phyloP scores from a whole-genome alignment of 768 basidiomycete genomes.

The Lepiota venenata region DNA sequence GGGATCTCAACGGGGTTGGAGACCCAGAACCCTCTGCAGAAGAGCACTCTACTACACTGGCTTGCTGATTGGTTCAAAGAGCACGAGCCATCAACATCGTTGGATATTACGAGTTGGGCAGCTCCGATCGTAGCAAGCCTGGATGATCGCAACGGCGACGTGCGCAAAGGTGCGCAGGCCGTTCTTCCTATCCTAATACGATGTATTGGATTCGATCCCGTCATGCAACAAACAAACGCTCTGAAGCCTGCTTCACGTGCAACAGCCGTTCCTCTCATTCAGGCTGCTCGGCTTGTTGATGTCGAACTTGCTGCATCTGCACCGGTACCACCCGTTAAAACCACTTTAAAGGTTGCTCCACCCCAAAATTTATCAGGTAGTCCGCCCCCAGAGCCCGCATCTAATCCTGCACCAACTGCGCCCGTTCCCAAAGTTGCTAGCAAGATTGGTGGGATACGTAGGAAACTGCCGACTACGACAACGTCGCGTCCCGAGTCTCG shows the following conservation, averaged over 20 bases:
- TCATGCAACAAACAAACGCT: slow-evolving; percentile 81
- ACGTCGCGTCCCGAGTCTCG: slow-evolving; percentile 50
- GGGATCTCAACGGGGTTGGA: slow-evolving; percentile 82
- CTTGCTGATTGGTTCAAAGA: slow-evolving; percentile 75
- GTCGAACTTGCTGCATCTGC: slow-evolving; percentile 24
- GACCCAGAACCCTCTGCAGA: slow-evolving; percentile 82
- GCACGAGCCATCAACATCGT: slow-evolving; percentile 44
- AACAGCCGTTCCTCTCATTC: slow-evolving; percentile 83
- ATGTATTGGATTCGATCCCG: slow-evolving; percentile 75
- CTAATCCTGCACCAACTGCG: neutral
- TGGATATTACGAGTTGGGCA: slow-evolving; percentile 74
- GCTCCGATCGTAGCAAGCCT: slow-evolving; percentile 67
- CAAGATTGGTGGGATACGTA: slow-evolving; percentile 65
- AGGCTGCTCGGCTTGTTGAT: slow-evolving; percentile 66
- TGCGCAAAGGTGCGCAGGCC: slow-evolving; percentile 87
- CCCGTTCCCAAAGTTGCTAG: slow-evolving; percentile 29
- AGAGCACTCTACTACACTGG: slow-evolving; percentile 78
- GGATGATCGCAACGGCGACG: slow-evolving; percentile 89
- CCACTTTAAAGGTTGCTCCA: slow-evolving; percentile 25
- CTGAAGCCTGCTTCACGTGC: slow-evolving; percentile 90
- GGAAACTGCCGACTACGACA: slow-evolving; percentile 61
- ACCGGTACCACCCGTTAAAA: slow-evolving; percentile 19
- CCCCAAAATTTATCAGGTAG: slow-evolving; percentile 21
- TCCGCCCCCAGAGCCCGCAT: slow-evolving; percentile 40
- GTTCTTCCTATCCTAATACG: slow-evolving; percentile 74